phyloP scores from a whole-genome alignment of 2,329 filamentous ascomycete species.

The Fusarium camptoceras region DNA sequence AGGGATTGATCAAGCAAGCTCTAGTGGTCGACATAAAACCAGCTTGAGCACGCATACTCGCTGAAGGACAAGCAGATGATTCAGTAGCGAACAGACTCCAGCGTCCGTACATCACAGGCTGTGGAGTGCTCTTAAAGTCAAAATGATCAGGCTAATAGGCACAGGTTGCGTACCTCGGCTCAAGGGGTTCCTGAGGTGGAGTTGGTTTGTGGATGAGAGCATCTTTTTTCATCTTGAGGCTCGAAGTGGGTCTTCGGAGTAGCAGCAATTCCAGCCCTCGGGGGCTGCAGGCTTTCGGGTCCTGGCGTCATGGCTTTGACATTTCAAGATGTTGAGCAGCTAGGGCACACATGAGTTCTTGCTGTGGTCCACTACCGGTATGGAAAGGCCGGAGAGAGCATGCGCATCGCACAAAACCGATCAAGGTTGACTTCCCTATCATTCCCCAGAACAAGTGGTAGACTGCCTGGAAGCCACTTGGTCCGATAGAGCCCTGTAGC shows the following conservation, averaged over 20 bases:
- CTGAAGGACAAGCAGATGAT: neutral
- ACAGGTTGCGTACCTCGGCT: conserved; percentile 30
- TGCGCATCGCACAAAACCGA: conserved; percentile 21
- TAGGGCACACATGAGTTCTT: neutral
- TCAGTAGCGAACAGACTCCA: neutral
- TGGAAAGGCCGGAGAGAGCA: conserved; percentile 13
- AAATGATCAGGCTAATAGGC: conserved; percentile 11
- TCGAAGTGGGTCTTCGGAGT: conserved; percentile 19
- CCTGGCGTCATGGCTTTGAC: conserved; percentile 18
- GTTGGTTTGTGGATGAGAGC: conserved; percentile 8
- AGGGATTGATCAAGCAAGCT: neutral
- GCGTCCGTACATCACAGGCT: neutral
- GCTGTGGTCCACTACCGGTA: neutral
- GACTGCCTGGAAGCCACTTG: conserved; percentile 14
- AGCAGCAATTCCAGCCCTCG: conserved; percentile 1
- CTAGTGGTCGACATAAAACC: neutral
- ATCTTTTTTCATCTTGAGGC: conserved; percentile 13
- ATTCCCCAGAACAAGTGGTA: conserved; percentile 21
- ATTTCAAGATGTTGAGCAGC: conserved; percentile 6
- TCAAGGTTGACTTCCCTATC: conserved; percentile 26
- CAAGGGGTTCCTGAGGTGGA: conserved; percentile 17
- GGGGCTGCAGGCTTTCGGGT: conserved; percentile 14
- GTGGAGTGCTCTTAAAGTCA: conserved; percentile 25
- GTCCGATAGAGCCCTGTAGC: conserved; percentile 4
- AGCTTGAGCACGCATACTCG: neutral